Evolutionary conservation across 2,329 filamentous ascomycete species (phyloP), one percentile per base, ranked within the genome.

Genomic region (Venturiaceae sp.): DNA sequence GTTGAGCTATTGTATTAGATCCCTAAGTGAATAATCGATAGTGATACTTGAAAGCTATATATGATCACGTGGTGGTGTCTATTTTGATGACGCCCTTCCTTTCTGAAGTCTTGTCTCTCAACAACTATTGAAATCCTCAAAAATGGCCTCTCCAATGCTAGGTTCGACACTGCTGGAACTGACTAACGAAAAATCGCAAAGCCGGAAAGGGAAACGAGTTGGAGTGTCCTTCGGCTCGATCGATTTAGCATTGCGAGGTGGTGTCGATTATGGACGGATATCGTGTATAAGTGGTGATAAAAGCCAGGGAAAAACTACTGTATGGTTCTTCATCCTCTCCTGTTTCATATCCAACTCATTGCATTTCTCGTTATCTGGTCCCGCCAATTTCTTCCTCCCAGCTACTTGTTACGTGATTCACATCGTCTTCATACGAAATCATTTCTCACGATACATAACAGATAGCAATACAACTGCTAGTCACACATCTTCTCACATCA

Each of bases 391-490:
- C 23, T 30, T 3, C 7, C 30, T 30, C 5, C 11, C 19, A 16
- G 14, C 37, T n/a, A 8, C 11, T 39, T 39, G 3, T 39, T n/a
- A n/a, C n/a, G n/a, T n/a, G n/a, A 39, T n/a, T 3, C 14, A 46
- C 34, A 57, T 26, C 30, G 28, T n/a, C 11, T 39, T 44, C 13
- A 44, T 55, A 23, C 5, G n/a, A 21, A 32, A 11, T 9, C 23
- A 9, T 13, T 21, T 23, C 52, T 53, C 32, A 53, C 16, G 30
- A 1, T 23, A 14, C 19, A 14, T 37, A 19, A 54, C 58, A 72
- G 71, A 58, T 77, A 13, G 62, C 66, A 7, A 65, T 70, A n/a
- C 62, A 68, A 1, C 60, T 75, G 1, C 63, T 80, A 2, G 65
- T 71, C 0, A 65, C 68, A 7, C 73, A 74, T 60, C 66, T 80